A percentile compares a stretch with the other conserved stretches of the same genome.
These are phyloP conservation scores for Oxyria digyna DNA, from an alignment of 148 eudicot genomes.

Conservation along the genomic window DNA sequence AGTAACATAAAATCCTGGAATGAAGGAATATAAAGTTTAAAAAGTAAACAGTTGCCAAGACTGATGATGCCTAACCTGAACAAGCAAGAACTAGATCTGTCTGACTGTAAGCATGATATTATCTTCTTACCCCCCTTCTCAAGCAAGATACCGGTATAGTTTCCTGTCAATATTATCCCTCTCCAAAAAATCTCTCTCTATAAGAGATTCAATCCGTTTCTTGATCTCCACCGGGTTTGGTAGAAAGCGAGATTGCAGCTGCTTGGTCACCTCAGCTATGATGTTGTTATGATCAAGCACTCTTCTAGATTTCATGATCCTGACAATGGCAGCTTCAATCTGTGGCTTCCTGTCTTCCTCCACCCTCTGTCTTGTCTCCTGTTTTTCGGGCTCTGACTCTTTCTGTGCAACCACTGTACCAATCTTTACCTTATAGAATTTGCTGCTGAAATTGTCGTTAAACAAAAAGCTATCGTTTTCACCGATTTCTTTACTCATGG, in stretches of 20 bases:
- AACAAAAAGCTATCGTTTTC: conserved; percentile 53
- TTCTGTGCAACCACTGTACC: conserved; percentile 86
- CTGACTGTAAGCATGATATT: background rate
- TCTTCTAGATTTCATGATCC: conserved; percentile 72
- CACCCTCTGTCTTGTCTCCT: conserved; percentile 76
- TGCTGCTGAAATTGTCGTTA: conserved; percentile 70
- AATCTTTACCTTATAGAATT: conserved; percentile 70
- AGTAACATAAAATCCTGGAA: background rate
- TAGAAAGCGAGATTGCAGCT: conserved; percentile 61
- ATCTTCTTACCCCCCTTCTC: conserved; percentile 3
- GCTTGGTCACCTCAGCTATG: conserved; percentile 75
- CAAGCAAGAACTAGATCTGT: background rate
- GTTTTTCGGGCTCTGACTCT: conserved; percentile 86
- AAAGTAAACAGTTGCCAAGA: background rate
- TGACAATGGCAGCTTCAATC: conserved; percentile 80
- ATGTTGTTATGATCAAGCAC: conserved; percentile 72
- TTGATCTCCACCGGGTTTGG: conserved; percentile 80
- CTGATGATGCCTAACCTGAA: background rate
- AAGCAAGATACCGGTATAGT: conserved; percentile 70
- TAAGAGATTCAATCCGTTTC: conserved; percentile 76
- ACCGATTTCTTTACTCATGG: conserved; percentile 77
- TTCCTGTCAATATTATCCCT: conserved; percentile 55
- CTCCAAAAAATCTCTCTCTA: conserved; percentile 84
- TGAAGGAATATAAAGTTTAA: background rate
- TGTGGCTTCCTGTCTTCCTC: conserved; percentile 87